Percentiles rank a stretch among this genome's conserved stretches.
Evolutionary conservation across 106 monocot species (phyloP).

Genomic region (Dioscorea zingiberensis): DNA sequence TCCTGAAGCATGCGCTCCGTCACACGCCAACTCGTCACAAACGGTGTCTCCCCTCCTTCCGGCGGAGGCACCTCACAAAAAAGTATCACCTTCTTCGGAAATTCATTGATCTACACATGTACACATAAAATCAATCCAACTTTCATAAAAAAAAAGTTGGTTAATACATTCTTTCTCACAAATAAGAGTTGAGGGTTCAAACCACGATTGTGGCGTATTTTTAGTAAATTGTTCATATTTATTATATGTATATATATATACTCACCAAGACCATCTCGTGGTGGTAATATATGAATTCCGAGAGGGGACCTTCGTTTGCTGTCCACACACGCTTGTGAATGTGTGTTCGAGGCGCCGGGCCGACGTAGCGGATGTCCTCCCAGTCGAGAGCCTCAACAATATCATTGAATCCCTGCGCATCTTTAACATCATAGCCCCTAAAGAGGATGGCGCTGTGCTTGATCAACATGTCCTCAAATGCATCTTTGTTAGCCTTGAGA

Average conservation of each 20-base stretch:
- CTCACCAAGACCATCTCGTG: slow-evolving; percentile 40
- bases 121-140: neutral
- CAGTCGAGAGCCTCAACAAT: slow-evolving; percentile 28
- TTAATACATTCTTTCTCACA: too few relatives aligned
- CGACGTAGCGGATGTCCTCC: slow-evolving; percentile 31
- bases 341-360: slow-evolving; percentile 24
- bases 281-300: slow-evolving; percentile 30
- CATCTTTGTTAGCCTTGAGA: slow-evolving; percentile 10
- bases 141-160: neutral
- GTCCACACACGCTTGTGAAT: slow-evolving; percentile 28
- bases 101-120: slow-evolving; percentile 22
- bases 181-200: too few relatives aligned
- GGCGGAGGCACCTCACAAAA: slow-evolving; percentile 32
- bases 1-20: slow-evolving; percentile 21
- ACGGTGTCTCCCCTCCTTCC: slow-evolving; percentile 30
- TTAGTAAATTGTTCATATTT: too few relatives aligned
- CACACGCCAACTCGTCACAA: slow-evolving; percentile 31
- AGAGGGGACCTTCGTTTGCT: slow-evolving; percentile 31
- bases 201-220: too few relatives aligned
- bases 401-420: slow-evolving; percentile 25
- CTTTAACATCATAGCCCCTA: slow-evolving; percentile 31
- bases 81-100: slow-evolving; percentile 23
- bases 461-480: slow-evolving; percentile 21
- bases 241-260: too few relatives aligned
- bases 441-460: slow-evolving; percentile 23